Evolutionary conservation across 208 protist species (phyloP).

Genomic region (Angomonas deanei): DNA sequence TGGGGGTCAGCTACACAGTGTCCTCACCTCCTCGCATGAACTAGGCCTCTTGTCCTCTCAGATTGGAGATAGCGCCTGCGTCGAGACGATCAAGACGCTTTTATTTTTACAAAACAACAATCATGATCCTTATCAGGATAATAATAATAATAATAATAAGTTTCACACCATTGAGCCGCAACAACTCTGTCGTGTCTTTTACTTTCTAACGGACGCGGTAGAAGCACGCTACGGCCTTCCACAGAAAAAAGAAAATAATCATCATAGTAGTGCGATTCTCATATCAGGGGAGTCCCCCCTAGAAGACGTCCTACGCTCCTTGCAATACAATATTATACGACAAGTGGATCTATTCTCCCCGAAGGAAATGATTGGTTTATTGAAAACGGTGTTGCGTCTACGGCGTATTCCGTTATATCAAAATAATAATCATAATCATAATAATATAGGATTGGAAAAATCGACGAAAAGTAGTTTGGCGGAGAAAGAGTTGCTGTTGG

Average conservation of each 20-base stretch:
- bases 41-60: slow-evolving; percentile 21
- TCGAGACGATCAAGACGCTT: no score
- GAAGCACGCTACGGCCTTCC: background rate
- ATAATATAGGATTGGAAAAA: no score
- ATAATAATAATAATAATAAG: background rate
- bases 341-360: background rate
- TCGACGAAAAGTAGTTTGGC: no score
- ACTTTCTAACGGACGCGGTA: background rate
- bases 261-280: background rate
- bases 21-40: slow-evolving; percentile 31
- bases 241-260: no score
- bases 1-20: slow-evolving; percentile 31
- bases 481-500: no score
- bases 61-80: no score
- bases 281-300: background rate
- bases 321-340: background rate
- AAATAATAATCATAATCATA: background rate
- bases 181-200: slow-evolving; percentile 2
- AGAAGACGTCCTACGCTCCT: background rate
- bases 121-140: background rate
- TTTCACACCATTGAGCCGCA: background rate
- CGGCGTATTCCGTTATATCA: background rate
- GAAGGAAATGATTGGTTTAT: background rate
- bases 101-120: no score
- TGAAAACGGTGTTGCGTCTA: background rate